Conservation (phyloP, 306 rosid species). For the Ochetophila trinervis region DNA sequence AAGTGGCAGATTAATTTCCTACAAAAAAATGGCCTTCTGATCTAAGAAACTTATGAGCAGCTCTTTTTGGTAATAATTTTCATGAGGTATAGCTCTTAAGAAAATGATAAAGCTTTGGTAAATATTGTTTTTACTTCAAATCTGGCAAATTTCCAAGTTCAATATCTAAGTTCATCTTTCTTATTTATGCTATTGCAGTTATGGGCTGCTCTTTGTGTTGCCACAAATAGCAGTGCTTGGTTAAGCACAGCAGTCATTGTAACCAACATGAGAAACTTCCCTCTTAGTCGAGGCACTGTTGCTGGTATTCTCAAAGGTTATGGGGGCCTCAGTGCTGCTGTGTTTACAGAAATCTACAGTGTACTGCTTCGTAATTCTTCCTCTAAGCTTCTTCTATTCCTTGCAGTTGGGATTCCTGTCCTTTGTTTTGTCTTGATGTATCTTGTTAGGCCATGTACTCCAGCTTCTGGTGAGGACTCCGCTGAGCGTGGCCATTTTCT, state of each 20-base stretch:
- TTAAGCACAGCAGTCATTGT: conserved; percentile 65
- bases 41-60: neutral
- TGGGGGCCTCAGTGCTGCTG: conserved; percentile 72
- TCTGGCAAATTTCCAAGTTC: neutral
- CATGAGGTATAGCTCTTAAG: neutral
- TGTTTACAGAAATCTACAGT: conserved; percentile 57
- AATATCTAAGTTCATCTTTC: neutral
- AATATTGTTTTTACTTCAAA: neutral
- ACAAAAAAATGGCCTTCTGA: neutral
- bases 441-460: conserved; percentile 67
- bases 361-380: conserved; percentile 56
- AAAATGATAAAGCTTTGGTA: neutral
- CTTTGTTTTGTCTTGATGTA: conserved; percentile 62
- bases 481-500: conserved; percentile 50
- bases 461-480: conserved; percentile 55
- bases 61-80: neutral
- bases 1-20: neutral
- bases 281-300: conserved; percentile 65
- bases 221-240: conserved; percentile 80
- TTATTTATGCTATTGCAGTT: conserved; percentile 35
- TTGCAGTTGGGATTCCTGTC: conserved; percentile 58
- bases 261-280: conserved; percentile 87
- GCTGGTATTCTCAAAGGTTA: conserved; percentile 79
- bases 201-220: conserved; percentile 62
- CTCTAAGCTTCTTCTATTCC: conserved; percentile 55